Conservation (phyloP, 805 yeast species). For the Dipodascopsis tothii region DNA sequence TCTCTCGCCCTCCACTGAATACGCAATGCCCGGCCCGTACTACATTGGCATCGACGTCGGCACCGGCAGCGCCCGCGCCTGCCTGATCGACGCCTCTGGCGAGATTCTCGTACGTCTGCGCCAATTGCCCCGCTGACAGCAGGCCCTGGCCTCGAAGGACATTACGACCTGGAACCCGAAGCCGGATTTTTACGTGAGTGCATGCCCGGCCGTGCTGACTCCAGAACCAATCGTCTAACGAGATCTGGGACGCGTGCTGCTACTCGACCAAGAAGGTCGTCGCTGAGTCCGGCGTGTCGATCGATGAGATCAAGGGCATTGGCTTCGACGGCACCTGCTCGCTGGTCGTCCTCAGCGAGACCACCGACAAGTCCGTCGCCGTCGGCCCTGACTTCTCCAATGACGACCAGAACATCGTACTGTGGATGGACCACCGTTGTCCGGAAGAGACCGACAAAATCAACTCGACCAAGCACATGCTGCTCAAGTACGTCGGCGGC, state of each 20-base stretch:
- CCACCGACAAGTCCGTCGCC: slow-evolving; percentile 61
- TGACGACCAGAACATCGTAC: slow-evolving; percentile 67
- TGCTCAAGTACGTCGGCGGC: slow-evolving; percentile 90
- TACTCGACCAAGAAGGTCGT: slow-evolving; percentile 71
- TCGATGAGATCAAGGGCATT: slow-evolving; percentile 65
- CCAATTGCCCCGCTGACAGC: not conserved
- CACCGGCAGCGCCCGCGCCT: slow-evolving; percentile 96
- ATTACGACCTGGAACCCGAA: slow-evolving; percentile 52
- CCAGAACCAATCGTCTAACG: slow-evolving; percentile 74
- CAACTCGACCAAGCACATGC: slow-evolving; percentile 70
- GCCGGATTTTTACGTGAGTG: slow-evolving; percentile 41
- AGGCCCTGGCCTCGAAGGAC: slow-evolving; percentile 59
- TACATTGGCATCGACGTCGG: slow-evolving; percentile 90
- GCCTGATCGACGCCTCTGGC: slow-evolving; percentile 77
- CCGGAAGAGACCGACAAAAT: slow-evolving; percentile 69
- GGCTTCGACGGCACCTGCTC: slow-evolving; percentile 99
- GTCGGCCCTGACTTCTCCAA: slow-evolving; percentile 82
- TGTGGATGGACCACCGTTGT: slow-evolving; percentile 99
- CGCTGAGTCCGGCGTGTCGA: slow-evolving; percentile 65
- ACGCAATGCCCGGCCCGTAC: slow-evolving; percentile 27
- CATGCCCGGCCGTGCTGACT: not conserved
- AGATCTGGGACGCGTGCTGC: slow-evolving; percentile 79
- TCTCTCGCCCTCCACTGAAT: too few species aligned
- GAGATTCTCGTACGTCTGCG: slow-evolving; percentile 44
- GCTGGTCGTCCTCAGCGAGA: slow-evolving; percentile 66